Percentiles rank a stretch among this genome's conserved stretches.
Evolutionary conservation across 495 filamentous ascomycete genomes (phyloP).

Genomic region (Letharia columbiana): DNA sequence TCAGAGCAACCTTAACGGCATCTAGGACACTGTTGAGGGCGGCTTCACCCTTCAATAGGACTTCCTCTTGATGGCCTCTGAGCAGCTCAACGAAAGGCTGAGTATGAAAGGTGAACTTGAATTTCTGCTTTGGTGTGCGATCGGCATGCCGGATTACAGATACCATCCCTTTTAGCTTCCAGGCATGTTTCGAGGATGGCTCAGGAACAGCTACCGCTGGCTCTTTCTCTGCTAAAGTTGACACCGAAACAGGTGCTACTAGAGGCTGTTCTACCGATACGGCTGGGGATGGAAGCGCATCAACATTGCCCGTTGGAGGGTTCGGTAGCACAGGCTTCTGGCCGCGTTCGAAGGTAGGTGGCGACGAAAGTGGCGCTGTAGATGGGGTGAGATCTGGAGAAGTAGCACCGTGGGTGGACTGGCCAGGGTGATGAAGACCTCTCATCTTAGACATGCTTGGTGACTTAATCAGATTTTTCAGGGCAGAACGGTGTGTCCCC

Average conservation of each 20-base stretch:
- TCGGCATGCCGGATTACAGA: constrained; percentile 94
- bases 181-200: constrained; percentile 86
- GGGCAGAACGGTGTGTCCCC: constrained; percentile 31
- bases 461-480: constrained; percentile 53
- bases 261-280: constrained; percentile 13
- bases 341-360: constrained; percentile 38
- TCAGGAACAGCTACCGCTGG: constrained; percentile 48
- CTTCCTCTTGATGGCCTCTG: constrained; percentile 91
- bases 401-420: constrained; percentile 32
- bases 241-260: constrained; percentile 12
- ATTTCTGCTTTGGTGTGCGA: constrained; percentile 96
- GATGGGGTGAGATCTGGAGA: constrained; percentile 37
- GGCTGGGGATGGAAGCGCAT: constrained; percentile 20
- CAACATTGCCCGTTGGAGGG: constrained; percentile 6
- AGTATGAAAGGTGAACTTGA: constrained; percentile 97
- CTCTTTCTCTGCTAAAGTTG: constrained; percentile 26
- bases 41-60: constrained; percentile 83
- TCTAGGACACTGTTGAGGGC: constrained; percentile 82
- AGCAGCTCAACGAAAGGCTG: constrained; percentile 91
- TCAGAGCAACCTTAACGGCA: constrained; percentile 71
- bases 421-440: constrained; percentile 35
- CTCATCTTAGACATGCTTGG: constrained; percentile 56
- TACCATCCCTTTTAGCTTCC: constrained; percentile 98
- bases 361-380: constrained; percentile 42
- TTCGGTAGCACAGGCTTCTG: constrained; percentile 16